phyloP scores from a whole-genome alignment of 1,284 basidiomycete genomes.

The Phellopilus nigrolimitatus region DNA sequence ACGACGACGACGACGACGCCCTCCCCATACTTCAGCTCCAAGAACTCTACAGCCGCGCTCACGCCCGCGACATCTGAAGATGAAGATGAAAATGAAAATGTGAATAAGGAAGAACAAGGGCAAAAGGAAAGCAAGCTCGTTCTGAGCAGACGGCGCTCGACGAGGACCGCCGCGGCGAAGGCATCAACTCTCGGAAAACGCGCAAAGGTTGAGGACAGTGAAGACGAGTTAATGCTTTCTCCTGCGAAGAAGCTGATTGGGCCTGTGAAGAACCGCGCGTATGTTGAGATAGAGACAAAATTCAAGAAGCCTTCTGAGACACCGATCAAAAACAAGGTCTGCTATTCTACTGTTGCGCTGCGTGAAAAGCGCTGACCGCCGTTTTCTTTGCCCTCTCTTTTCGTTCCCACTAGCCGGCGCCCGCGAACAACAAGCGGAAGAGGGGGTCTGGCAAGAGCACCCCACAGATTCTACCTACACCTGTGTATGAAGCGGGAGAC shows the following conservation, averaged over 20 bases:
- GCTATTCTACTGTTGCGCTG: constrained; percentile 36
- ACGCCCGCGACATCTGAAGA: constrained; percentile 41
- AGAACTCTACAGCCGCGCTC: constrained; percentile 32
- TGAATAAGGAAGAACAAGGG: not conserved
- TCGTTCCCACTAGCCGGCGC: not conserved
- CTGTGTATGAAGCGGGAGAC: constrained; percentile 27
- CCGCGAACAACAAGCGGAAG: constrained; percentile 30
- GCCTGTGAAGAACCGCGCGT: constrained; percentile 19
- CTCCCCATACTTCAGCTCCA: constrained; percentile 44
- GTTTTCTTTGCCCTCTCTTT: not conserved
- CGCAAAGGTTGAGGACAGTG: constrained; percentile 21
- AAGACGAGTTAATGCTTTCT: constrained; percentile 22
- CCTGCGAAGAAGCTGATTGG: constrained; percentile 15
- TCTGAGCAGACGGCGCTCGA: constrained; percentile 2
- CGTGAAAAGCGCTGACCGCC: not conserved
- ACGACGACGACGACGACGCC: constrained; percentile 25
- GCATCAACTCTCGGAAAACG: constrained; percentile 2
- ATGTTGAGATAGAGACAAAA: constrained; percentile 23
- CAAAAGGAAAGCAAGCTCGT: not conserved
- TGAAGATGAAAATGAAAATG: constrained; percentile 2
- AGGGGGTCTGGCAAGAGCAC: constrained; percentile 28
- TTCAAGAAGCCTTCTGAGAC: not conserved
- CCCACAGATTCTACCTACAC: constrained; percentile 24
- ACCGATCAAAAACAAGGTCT: constrained; percentile 12
- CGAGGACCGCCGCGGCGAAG: not conserved